These are phyloP conservation scores for Nakazawaea pomicola DNA, from an alignment of 805 yeast genomes.

Conservation along the genomic window DNA sequence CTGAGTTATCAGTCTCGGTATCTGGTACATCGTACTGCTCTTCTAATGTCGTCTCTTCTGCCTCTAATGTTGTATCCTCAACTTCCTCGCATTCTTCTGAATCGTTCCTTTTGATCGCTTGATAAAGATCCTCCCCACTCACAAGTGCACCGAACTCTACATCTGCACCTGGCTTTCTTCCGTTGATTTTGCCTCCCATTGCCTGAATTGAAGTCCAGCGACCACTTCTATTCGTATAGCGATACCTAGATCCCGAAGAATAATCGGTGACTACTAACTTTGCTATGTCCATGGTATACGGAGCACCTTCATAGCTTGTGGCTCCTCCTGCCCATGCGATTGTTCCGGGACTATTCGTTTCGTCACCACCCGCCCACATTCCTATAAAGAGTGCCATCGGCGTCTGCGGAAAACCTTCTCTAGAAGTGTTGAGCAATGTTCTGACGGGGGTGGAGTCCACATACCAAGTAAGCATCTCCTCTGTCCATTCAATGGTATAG, in stretches of 20 bases:
- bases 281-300: slow-evolving; percentile 63
- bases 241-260: slow-evolving; percentile 57
- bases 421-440: slow-evolving; percentile 46
- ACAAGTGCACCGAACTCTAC: slow-evolving; percentile 35
- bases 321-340: slow-evolving; percentile 81
- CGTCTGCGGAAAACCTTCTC: slow-evolving; percentile 83
- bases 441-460: slow-evolving; percentile 69
- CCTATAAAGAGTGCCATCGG: slow-evolving; percentile 75
- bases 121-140: slow-evolving; percentile 20
- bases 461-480: slow-evolving; percentile 60
- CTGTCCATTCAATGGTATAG: slow-evolving; percentile 82
- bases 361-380: slow-evolving; percentile 82
- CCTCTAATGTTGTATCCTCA: neutral
- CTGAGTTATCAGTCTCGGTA: too few species aligned
- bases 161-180: slow-evolving; percentile 45
- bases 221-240: slow-evolving; percentile 53
- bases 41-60: neutral
- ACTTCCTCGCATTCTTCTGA: neutral
- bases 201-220: slow-evolving; percentile 56
- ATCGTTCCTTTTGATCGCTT: neutral
- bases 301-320: slow-evolving; percentile 60
- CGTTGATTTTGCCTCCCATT: slow-evolving; percentile 54
- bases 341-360: slow-evolving; percentile 58
- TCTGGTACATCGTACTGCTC: too few species aligned
- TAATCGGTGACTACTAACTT: slow-evolving; percentile 61